Evolutionary conservation across 148 eudicot species (phyloP), one percentile per base, ranked within the genome.

Genomic region (Rhododendron molle): DNA sequence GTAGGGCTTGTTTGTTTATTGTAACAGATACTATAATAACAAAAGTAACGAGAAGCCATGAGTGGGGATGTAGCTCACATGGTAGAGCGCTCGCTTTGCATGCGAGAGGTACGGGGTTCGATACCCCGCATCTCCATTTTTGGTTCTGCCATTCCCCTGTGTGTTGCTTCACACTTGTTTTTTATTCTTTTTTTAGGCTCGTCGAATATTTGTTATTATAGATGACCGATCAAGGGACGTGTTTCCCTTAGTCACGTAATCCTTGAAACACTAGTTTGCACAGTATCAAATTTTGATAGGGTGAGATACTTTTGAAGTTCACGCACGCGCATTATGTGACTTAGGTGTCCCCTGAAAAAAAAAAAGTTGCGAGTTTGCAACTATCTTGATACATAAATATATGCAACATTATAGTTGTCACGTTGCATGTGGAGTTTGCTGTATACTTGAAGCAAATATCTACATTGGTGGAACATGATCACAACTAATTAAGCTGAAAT

Each of bases 21-120:
- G 8, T 40, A 40, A 40, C 6, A 40, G 5, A 6, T 40, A 0
- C 0, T 0, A 5, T 40, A 0, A 6, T 0, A 5, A 40, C 0
- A 6, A 40, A 40, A 40, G 44, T 5, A 40, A 0, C 8, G 1
- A 6, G 0, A 0, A 6, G 44, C 50, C 50, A 11, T 15, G 0
- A 8, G 0, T 40, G 91, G 95, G 94, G 92, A 91, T 92, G 92
- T 92, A 93, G 96, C 96, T 91, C 95, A 92, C 81, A 92, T 88
- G 94, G 94, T 91, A 92, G 91, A 92, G 94, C 90, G 90, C 96
- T 92, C 90, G 92, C 93, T 92, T 92, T 91, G 91, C 93, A 90
- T 89, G 92, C 89, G 94, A 90, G 94, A 89, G 92, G 93, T 85
- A 93, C 90, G 92, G 93, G 93, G 93, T 92, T 93, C 93, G 94